Conservation (phyloP, 1,139 yeast species). For the Candida pseudoviswanathii region DNA sequence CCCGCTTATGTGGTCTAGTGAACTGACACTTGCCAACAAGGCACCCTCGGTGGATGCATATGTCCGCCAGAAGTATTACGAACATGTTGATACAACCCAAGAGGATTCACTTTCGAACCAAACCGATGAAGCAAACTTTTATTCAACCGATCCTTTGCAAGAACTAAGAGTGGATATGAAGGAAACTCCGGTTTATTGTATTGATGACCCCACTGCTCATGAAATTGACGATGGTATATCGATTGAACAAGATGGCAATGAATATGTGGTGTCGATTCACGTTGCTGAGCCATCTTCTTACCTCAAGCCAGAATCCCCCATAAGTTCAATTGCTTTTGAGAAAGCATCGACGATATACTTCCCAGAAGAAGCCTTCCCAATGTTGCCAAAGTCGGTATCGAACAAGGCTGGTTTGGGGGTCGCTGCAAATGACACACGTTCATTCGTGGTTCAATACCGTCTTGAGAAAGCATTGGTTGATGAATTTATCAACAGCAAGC, state of each 20-base stretch:
- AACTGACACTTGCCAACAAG: conserved; percentile 42
- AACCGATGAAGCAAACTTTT: conserved; percentile 24
- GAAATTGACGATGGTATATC: conserved; percentile 96
- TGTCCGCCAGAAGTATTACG: conserved; percentile 44
- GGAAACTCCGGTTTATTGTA: conserved; percentile 69
- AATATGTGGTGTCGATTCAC: conserved; percentile 61
- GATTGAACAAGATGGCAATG: conserved; percentile 38
- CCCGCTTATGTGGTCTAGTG: conserved; percentile 51
- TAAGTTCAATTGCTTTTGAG: conserved; percentile 61
- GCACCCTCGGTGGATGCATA: conserved; percentile 40
- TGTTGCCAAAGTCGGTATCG: conserved; percentile 69
- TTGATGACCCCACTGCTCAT: conserved; percentile 78
- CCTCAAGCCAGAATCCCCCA: conserved; percentile 46
- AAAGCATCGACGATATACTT: conserved; percentile 73
- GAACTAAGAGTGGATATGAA: conserved; percentile 36
- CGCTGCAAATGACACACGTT: conserved; percentile 42
- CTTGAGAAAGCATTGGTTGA: conserved; percentile 29
- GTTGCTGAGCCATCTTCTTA: conserved; percentile 88
- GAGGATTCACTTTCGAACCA: conserved; percentile 1
- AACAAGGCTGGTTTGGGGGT: conserved; percentile 61
- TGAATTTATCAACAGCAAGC: conserved; percentile 24
- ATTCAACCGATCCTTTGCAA: conserved; percentile 36
- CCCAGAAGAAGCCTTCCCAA: conserved; percentile 62
- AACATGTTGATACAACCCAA: conserved; percentile 25
- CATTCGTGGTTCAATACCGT: conserved; percentile 34